Percentiles rank a stretch among this genome's conserved stretches.
These are phyloP conservation scores for Cocos nucifera DNA, from an alignment of 176 grass and related monocot species.

Conservation along the genomic window DNA sequence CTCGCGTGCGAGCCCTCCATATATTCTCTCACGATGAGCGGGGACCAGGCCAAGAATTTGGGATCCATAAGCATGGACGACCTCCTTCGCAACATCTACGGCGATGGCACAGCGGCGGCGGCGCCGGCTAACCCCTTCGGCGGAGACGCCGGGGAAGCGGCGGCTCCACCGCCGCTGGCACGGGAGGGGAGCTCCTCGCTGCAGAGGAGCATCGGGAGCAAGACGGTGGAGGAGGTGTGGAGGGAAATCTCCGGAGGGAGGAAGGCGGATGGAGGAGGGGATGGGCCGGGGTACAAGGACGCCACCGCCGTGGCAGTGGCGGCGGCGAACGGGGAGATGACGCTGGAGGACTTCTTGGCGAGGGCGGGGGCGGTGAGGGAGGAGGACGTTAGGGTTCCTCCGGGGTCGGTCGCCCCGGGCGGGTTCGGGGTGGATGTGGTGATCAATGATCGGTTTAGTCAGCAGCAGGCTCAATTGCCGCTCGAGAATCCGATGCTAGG, in stretches of 20 bases:
- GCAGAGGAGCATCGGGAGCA: slow-evolving; percentile 6
- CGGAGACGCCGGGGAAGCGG: too few species aligned
- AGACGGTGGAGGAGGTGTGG: slow-evolving; percentile 33
- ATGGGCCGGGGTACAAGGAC: background rate
- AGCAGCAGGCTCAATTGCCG: background rate
- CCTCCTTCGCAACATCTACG: too few species aligned
- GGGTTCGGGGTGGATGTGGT: slow-evolving; percentile 4
- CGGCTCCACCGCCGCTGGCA: too few species aligned
- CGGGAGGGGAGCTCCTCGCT: background rate
- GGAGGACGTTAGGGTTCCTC: slow-evolving; percentile 11
- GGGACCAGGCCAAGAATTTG: too few species aligned
- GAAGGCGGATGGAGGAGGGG: background rate
- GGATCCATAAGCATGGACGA: too few species aligned
- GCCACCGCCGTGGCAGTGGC: too few species aligned
- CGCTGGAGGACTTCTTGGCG: slow-evolving; percentile 20
- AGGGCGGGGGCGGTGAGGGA: background rate
- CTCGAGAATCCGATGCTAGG: background rate
- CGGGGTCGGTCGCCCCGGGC: background rate
- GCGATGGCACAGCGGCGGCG: too few species aligned
- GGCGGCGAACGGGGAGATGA: slow-evolving; percentile 14
- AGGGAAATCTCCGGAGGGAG: slow-evolving; percentile 11
- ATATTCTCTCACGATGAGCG: too few species aligned
- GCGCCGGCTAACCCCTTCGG: too few species aligned
- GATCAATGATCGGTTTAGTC: background rate
- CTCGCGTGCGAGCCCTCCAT: too few species aligned